Evolutionary conservation across 495 filamentous ascomycete species (phyloP).

Genomic region (Margaritispora aquatica): DNA sequence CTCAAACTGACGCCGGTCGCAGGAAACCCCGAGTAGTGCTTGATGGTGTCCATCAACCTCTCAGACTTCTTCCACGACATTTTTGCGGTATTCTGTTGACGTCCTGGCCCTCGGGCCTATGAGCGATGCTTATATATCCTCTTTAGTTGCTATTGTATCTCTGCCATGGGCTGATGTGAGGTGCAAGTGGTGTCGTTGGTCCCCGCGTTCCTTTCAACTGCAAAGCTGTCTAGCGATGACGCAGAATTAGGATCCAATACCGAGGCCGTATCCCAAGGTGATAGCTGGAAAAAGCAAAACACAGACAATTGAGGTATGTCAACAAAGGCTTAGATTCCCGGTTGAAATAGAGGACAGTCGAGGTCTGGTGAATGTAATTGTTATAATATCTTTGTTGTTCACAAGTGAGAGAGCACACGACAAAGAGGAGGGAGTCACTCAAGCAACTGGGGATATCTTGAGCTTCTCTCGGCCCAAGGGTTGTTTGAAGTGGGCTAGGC

Average conservation of each 20-base stretch:
- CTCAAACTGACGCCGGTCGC: conserved; percentile 93
- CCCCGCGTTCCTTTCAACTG: conserved; percentile 4
- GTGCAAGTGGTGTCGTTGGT: neutral
- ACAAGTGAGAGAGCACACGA: conserved; percentile 2
- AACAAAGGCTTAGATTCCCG: neutral
- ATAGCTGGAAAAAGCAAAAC: neutral
- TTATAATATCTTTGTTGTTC: neutral
- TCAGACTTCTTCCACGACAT: conserved; percentile 90
- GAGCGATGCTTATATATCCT: conserved; percentile 7
- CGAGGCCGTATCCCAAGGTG: conserved; percentile 2
- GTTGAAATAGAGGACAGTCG: neutral
- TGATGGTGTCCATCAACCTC: conserved; percentile 95
- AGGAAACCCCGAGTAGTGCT: conserved; percentile 94
- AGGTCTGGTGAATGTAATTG: neutral
- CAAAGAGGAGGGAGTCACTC: conserved; percentile 2
- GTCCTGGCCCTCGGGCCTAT: conserved; percentile 30
- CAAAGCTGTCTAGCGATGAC: conserved; percentile 1
- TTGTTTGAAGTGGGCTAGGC: neutral
- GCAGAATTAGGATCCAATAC: conserved; percentile 8
- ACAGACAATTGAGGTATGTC: neutral
- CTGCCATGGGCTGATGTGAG: conserved; percentile 19
- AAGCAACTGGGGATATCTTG: neutral
- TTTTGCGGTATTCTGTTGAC: conserved; percentile 24
- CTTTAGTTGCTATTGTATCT: conserved; percentile 10
- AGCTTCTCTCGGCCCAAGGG: neutral